A percentile compares a stretch with the other conserved stretches of the same genome.
Conservation (phyloP, 495 filamentous ascomycete genomes). For the Pseudotulostoma volvatum region DNA sequence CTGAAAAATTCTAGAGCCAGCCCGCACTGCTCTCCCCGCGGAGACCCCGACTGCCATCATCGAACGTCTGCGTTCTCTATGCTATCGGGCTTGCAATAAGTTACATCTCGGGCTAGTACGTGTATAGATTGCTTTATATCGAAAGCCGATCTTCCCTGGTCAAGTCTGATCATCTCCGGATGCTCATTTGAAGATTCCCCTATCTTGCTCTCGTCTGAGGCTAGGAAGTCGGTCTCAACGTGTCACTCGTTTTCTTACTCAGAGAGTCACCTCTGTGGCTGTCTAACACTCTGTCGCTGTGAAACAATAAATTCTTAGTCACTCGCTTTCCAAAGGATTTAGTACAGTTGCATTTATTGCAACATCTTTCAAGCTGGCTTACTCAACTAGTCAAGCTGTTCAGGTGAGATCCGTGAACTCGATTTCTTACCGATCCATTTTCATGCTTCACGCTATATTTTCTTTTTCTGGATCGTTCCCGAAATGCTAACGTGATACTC, state of each 20-base stretch:
- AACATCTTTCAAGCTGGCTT: constrained; percentile 39
- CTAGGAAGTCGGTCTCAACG: not conserved
- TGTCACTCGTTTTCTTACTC: constrained; percentile 30
- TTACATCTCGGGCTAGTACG: no score
- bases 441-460: not conserved
- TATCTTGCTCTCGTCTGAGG: not conserved
- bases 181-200: not conserved
- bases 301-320: constrained; percentile 32
- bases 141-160: no score
- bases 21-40: no score
- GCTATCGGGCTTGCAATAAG: no score
- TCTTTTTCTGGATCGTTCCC: not conserved
- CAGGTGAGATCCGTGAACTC: constrained; percentile 33
- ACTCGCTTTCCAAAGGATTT: constrained; percentile 30
- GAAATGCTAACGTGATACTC: not conserved
- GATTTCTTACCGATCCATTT: not conserved
- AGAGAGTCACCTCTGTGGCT: constrained; percentile 20
- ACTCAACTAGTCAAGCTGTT: constrained; percentile 34
- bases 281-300: constrained; percentile 24
- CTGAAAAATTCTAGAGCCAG: no score
- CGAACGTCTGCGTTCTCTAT: no score
- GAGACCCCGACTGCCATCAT: no score
- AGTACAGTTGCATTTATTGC: constrained; percentile 32
- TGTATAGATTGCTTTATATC: no score
- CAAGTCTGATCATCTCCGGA: not conserved